Percentiles rank a stretch among this genome's conserved stretches.
Conservation (phyloP, 75 land plant genomes). For the Pinus taeda region DNA sequence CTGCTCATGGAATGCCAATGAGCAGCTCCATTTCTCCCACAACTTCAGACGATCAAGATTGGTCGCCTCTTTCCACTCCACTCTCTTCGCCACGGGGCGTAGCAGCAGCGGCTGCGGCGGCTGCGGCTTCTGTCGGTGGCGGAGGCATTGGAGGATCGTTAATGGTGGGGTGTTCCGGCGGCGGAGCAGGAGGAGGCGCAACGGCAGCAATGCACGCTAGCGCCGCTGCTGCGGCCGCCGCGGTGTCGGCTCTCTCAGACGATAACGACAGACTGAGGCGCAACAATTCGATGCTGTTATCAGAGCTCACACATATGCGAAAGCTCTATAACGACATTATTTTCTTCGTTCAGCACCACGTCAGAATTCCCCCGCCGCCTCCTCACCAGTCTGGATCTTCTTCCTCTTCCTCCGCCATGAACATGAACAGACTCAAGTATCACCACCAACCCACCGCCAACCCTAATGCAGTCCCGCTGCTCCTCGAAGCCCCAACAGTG, state of each 20-base stretch:
- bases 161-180: conserved; percentile 6
- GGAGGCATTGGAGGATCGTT: conserved; percentile 9
- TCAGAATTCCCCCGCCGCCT: conserved; percentile 23
- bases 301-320: conserved; percentile 79
- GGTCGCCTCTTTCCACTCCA: conserved; percentile 42
- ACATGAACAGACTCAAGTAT: not conserved
- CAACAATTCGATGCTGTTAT: conserved; percentile 72
- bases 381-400: not conserved
- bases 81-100: conserved; percentile 6
- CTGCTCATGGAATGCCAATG: conserved; percentile 5
- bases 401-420: not conserved
- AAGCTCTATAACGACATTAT: conserved; percentile 90
- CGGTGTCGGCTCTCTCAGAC: conserved; percentile 56
- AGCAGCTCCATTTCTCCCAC: conserved; percentile 10
- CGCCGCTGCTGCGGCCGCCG: conserved; percentile 16
- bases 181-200: not conserved
- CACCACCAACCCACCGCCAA: conserved; percentile 9
- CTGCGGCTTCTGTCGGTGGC: not conserved
- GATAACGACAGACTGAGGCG: conserved; percentile 88
- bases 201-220: not conserved
- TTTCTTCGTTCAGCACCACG: conserved; percentile 74
- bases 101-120: not conserved
- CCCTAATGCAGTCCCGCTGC: not conserved
- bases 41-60: conserved; percentile 33
- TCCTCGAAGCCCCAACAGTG: conserved; percentile 4